Base-by-base conservation (phyloP, 1,139 yeast genomes). In the Nadsonia starkeyi-henricii region DNA sequence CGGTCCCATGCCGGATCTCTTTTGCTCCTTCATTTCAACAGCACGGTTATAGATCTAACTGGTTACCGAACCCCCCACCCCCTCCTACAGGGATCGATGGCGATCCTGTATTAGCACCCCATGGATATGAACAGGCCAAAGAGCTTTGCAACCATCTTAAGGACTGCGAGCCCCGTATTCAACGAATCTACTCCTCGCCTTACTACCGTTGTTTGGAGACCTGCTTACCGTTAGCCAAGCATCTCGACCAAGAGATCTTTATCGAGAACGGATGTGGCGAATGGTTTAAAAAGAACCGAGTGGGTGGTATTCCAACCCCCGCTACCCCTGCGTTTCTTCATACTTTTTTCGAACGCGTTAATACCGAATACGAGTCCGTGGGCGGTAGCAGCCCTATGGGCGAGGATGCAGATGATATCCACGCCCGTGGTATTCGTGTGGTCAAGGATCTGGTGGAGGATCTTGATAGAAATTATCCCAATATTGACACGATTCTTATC, bases 141-240 rank as follows among this genome's bases (percentile, higher is more conserved):
- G 86, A 85, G 58, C 67, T 85, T 49, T 89, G 84, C 0, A 72
- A 67, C 20, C 78, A 73, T 57, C 54, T 67, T 20, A 56, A 56
- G 12, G 52, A 64, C 1, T 60, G 71, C 17, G 54, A 64, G 28
- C 65, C 68, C 3, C 75, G 78, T 21, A 85, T 89, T 1, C 78
- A 80, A 52, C 67, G 79, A 47, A 73, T 85, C 21, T 69, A 83
- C 56, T 69, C 81, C 1, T 85, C 96, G 2, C 97, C 97, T 0
- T 89, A 86, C 62, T 88, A 85, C 62, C 69, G 97, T 52, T 91
- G 97, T 63, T 70, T 89, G 17, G 89, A 91, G 62, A 88, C 97
- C 0, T 75, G 83, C 2, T 73, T 76, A 44, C 85, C 89, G 1
- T 67, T 79, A n/a, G 78, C 89, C 1, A 69, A 74, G 37, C 63